Conservation (phyloP, 2,329 filamentous ascomycete genomes). For the Triangularia verruculosa region DNA sequence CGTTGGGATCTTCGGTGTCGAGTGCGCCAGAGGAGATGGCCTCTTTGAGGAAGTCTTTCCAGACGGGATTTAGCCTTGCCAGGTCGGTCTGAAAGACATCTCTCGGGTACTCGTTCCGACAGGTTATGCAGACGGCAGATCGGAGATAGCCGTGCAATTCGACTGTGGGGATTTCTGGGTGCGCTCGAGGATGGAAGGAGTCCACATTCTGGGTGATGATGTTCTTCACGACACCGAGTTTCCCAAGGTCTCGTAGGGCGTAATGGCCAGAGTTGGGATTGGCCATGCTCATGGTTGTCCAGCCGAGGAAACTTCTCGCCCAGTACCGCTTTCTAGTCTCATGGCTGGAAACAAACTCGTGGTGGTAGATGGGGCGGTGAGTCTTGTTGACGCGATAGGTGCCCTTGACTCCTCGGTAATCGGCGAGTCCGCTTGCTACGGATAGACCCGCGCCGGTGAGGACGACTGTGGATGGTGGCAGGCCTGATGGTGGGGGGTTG, state of each 20-base stretch:
- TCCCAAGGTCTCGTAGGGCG: conserved; percentile 69
- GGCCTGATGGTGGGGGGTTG: conserved; percentile 50
- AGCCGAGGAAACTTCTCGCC: conserved; percentile 91
- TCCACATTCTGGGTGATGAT: conserved; percentile 98
- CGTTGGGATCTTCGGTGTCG: conserved; percentile 70
- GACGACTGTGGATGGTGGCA: conserved; percentile 45
- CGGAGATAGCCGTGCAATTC: conserved; percentile 92
- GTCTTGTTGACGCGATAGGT: conserved; percentile 90
- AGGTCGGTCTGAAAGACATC: conserved; percentile 73
- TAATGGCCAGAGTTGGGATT: conserved; percentile 75
- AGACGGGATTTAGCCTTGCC: conserved; percentile 76
- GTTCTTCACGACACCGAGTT: conserved; percentile 67
- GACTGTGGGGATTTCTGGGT: conserved; percentile 70
- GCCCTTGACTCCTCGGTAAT: conserved; percentile 85
- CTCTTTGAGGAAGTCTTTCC: conserved; percentile 72
- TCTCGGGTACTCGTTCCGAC: conserved; percentile 67
- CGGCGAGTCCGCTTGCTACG: conserved; percentile 86
- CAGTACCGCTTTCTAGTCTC: conserved; percentile 90
- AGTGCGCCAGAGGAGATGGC: conserved; percentile 73
- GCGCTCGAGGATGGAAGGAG: conserved; percentile 79
- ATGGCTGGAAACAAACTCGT: conserved; percentile 80
- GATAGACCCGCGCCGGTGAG: conserved; percentile 86
- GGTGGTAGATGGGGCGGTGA: conserved; percentile 88
- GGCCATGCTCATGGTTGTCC: conserved; percentile 78
- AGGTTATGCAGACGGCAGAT: conserved; percentile 76